Conservation (phyloP, 768 basidiomycete species). For the Tricholoma terreum region DNA sequence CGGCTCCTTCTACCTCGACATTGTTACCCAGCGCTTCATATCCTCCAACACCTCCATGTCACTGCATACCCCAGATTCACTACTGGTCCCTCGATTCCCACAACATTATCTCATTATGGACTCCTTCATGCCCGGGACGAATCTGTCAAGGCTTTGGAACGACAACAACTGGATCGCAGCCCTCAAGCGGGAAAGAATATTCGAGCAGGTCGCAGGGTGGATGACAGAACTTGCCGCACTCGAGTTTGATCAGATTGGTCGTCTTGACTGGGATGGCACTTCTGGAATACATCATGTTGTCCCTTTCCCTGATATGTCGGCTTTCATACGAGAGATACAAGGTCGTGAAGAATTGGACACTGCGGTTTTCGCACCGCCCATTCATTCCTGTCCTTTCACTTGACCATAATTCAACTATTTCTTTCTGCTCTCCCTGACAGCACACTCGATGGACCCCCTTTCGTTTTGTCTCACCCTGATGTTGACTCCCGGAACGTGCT, state of each 20-base stretch:
- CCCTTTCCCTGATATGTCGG: constrained; percentile 3
- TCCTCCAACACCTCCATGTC: constrained; percentile 11
- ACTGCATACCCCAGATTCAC: constrained; percentile 13
- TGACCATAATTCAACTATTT: not conserved
- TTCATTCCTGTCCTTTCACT: not conserved
- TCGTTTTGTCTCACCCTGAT: constrained; percentile 22
- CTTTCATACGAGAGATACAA: too few species aligned
- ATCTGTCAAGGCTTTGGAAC: constrained; percentile 15
- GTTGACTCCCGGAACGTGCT: constrained; percentile 25
- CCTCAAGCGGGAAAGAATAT: constrained; percentile 6
- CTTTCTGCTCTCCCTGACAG: constrained; percentile 11
- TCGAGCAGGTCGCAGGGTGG: constrained; percentile 7
- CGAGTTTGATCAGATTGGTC: not conserved
- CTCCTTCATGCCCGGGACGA: constrained; percentile 11
- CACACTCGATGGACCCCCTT: constrained; percentile 22
- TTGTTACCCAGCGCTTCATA: constrained; percentile 11
- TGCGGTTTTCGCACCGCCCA: not conserved
- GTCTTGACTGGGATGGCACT: not conserved
- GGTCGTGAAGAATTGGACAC: not conserved
- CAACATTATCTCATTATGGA: constrained; percentile 15
- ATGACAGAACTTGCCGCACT: constrained; percentile 11
- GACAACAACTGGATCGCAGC: constrained; percentile 10
- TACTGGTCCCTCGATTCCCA: constrained; percentile 6
- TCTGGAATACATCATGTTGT: not conserved
- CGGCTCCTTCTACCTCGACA: not conserved